Base-by-base conservation (phyloP, 345 rosid species). In the Raphanus sativus region DNA sequence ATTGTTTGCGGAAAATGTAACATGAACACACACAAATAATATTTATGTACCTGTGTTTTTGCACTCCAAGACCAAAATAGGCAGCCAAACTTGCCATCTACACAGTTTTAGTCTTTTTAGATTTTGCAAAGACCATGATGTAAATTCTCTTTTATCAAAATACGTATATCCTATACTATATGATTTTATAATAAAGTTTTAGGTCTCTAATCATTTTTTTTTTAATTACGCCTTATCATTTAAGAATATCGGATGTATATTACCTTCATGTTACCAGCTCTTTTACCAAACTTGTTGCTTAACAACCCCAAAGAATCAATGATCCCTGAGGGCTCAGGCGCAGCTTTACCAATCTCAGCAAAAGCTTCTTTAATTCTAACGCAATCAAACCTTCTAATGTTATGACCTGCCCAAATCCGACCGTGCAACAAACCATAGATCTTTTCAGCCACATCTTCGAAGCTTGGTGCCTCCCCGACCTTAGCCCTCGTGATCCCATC, bases 241-340 rank as follows among this genome's bases (percentile, higher is more conserved):
- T 11, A 42, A 42, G 4, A 40, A 40, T 40, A 3, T 40, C 48
- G 50, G 15, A 42, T 42, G 54, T 58, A 21, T 21, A 21, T 21
- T 21, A 92, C 98, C 98, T 94, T 92, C 92, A 94, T 90, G 62
- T 94, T 82, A 33, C 98, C 98, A 69, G 98, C 98, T 86, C 98
- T 81, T 76, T 81, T 84, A 45, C 98, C 98, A 77, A 94, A 94
- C 69, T 84, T 92, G 40, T 84, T 81, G 21, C 82, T 59, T 81
- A 94, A 73, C 40, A 94, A 83, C n/a, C 89, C 94, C 42, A 94
- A 82, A 54, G 98, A 92, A 86, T 92, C 98, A 79, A 94, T 86
- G 63, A 86, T 80, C 24, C 91, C 98, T 2, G 79, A 83, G 4
- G 98, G 87, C 30, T 81, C 75, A 4, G 97, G 98, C 2, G 92